A percentile compares a stretch with the other conserved stretches of the same genome.
These are phyloP conservation scores for Coniophora puteana DNA, from an alignment of 1,284 basidiomycete genomes.

Conservation along the genomic window DNA sequence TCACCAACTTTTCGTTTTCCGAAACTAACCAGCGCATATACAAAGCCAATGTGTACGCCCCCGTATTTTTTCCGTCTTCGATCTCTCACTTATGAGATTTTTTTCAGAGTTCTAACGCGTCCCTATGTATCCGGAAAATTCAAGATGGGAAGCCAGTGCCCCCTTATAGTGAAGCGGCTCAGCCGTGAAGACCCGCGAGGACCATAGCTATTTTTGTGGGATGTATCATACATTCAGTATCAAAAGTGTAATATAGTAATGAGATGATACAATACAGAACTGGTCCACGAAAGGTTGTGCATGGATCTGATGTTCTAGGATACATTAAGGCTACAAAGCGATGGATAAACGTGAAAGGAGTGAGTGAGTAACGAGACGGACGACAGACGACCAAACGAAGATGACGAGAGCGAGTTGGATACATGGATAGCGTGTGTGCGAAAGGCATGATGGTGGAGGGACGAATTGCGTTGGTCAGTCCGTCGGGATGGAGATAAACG, in stretches of 20 bases:
- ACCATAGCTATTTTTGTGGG: too few species aligned
- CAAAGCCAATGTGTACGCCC: slow-evolving; percentile 67
- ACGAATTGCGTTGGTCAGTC: too few species aligned
- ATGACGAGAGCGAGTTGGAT: slow-evolving; percentile 18
- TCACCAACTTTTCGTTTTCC: slow-evolving; percentile 63
- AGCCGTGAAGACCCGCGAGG: too few species aligned
- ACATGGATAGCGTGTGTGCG: slow-evolving; percentile 13
- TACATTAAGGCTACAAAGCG: neutral
- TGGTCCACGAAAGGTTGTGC: too few species aligned
- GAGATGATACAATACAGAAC: too few species aligned
- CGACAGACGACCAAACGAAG: slow-evolving; percentile 9
- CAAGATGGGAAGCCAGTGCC: slow-evolving; percentile 65
- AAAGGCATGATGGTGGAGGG: too few species aligned
- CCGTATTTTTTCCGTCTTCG: neutral
- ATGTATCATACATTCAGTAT: too few species aligned
- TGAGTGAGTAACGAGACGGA: slow-evolving; percentile 4
- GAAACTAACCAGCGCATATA: slow-evolving; percentile 53
- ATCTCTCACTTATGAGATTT: neutral
- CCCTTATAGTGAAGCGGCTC: slow-evolving; percentile 49
- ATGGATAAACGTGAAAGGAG: neutral
- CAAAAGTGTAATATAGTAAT: too few species aligned
- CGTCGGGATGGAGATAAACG: slow-evolving; percentile 13
- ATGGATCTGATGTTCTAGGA: too few species aligned
- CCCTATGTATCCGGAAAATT: slow-evolving; percentile 62
- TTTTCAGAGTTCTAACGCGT: slow-evolving; percentile 61